Percentiles rank a stretch among this genome's conserved stretches.
These are phyloP conservation scores for Venturia asperata DNA, from an alignment of 2,329 filamentous ascomycete genomes.

Conservation along the genomic window DNA sequence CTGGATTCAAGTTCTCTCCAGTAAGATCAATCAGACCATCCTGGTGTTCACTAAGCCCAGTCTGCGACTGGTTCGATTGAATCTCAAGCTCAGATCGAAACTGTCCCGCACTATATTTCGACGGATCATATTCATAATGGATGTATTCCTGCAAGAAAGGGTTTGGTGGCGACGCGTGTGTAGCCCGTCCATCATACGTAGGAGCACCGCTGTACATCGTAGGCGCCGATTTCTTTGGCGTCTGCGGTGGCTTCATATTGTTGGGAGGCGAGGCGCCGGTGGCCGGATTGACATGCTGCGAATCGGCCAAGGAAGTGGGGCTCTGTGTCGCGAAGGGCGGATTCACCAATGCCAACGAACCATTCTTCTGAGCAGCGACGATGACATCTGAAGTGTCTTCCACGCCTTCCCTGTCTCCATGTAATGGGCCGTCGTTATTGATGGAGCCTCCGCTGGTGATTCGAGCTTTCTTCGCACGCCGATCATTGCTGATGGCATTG, in stretches of 20 bases:
- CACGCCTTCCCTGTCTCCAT: background rate
- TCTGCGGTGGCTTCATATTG: background rate
- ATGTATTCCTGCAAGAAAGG: background rate
- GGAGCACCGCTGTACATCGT: background rate
- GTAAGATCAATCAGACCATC: background rate
- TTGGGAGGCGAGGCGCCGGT: background rate
- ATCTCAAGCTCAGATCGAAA: background rate
- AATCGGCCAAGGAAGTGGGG: background rate
- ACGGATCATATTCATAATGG: background rate
- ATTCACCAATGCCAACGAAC: background rate
- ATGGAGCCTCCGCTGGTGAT: background rate
- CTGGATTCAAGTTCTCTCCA: background rate
- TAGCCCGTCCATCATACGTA: background rate
- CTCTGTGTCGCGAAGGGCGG: background rate
- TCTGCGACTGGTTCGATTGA: background rate
- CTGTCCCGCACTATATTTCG: background rate
- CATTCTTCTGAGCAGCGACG: background rate
- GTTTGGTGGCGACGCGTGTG: background rate
- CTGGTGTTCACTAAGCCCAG: background rate
- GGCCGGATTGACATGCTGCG: background rate
- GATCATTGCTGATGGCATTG: constrained; percentile 7
- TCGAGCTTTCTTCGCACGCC: constrained; percentile 4
- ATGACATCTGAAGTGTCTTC: background rate
- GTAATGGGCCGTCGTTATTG: background rate
- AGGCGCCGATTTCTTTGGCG: background rate